Evolutionary conservation across 257 asterid genomes (phyloP).

Genomic region (Cordia subcordata): DNA sequence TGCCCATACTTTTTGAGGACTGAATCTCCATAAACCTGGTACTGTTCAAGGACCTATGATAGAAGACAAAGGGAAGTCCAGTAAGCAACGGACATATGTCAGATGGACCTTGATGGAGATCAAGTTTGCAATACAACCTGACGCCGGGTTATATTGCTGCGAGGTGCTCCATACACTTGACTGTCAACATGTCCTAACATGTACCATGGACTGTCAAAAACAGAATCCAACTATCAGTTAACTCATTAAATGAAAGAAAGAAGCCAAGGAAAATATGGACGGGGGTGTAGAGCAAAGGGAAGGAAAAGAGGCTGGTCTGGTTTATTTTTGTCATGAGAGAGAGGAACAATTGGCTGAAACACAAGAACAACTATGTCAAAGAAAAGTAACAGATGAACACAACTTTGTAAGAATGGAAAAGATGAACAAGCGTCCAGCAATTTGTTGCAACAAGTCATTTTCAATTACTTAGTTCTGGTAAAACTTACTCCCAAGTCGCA

Average conservation of each 20-base stretch:
- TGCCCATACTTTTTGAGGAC: constrained; percentile 48
- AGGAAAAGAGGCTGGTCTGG: neutral
- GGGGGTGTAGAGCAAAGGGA: neutral
- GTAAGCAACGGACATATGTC: constrained; percentile 6
- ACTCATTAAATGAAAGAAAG: constrained; percentile 10
- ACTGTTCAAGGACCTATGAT: constrained; percentile 72
- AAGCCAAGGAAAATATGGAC: neutral
- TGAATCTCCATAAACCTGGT: constrained; percentile 71
- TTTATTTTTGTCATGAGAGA: neutral
- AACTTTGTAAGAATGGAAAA: no score
- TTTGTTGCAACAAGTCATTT: no score
- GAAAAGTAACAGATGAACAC: no score
- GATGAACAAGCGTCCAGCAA: no score
- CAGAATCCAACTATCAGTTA: constrained; percentile 17
- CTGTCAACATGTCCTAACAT: constrained; percentile 78
- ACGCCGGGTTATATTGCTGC: constrained; percentile 58
- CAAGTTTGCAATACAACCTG: constrained; percentile 44
- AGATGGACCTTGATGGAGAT: neutral
- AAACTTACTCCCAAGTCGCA: no score
- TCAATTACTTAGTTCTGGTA: no score
- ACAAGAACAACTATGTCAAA: no score
- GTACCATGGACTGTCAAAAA: constrained; percentile 78
- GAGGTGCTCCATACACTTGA: constrained; percentile 70
- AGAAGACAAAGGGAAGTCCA: constrained; percentile 6
- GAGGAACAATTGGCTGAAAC: no score